Conservation (phyloP, 805 yeast genomes). For the Komagataella pseudopastoris region DNA sequence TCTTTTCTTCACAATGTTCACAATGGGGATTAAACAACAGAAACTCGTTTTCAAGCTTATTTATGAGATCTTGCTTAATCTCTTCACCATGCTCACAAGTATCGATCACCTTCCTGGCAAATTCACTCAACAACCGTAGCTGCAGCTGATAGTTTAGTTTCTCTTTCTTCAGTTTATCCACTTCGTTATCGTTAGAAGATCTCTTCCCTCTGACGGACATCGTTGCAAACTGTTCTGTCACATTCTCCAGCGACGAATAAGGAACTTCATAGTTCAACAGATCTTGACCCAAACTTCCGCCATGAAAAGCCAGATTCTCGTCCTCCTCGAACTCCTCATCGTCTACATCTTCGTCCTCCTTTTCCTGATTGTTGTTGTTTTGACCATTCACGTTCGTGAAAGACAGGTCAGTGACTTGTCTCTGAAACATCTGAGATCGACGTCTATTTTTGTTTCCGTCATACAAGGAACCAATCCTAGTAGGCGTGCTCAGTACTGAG, state of each 20-base stretch:
- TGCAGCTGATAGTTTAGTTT: slow-evolving; percentile 20
- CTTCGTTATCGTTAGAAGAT: slow-evolving; percentile 6
- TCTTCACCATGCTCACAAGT: neutral
- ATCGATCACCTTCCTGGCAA: slow-evolving; percentile 10
- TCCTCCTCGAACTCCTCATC: neutral
- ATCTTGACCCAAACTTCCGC: neutral
- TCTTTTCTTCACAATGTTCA: slow-evolving; percentile 2
- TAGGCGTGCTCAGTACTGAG: neutral
- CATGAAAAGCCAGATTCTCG: neutral
- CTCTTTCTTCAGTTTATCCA: slow-evolving; percentile 15
- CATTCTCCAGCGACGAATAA: neutral
- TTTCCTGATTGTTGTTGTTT: neutral
- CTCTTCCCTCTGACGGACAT: neutral
- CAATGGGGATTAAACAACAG: neutral
- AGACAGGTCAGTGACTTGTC: neutral
- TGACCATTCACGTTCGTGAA: neutral
- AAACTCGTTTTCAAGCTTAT: slow-evolving; percentile 2
- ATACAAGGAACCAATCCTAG: neutral
- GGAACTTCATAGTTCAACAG: neutral
- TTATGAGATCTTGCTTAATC: slow-evolving; percentile 4
- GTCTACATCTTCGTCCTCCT: neutral
- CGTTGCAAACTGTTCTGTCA: neutral
- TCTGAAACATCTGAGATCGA: neutral
- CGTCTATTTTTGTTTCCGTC: neutral
- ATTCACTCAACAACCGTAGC: slow-evolving; percentile 16